Percentiles rank a stretch among this genome's conserved stretches.
These are phyloP conservation scores for Ascochyta pisi DNA, from an alignment of 2,329 filamentous ascomycete species.

Conservation along the genomic window DNA sequence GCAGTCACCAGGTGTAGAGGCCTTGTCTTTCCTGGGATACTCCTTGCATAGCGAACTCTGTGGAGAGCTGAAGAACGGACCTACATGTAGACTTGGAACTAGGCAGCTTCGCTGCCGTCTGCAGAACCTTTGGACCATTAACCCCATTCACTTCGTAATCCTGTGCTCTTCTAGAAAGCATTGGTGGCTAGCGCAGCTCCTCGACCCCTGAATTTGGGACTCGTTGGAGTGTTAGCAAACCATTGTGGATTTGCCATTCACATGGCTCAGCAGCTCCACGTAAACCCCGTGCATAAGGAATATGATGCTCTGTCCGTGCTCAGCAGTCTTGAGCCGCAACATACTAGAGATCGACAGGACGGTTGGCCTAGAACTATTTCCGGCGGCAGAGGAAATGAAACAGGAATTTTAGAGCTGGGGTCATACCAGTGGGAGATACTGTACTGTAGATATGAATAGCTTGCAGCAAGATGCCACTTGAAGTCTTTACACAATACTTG, in stretches of 20 bases:
- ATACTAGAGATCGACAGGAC: conserved; percentile 7
- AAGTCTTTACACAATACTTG: background rate
- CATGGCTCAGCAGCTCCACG: background rate
- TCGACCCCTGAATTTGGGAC: background rate
- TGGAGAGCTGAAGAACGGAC: conserved; percentile 12
- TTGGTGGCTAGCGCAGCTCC: background rate
- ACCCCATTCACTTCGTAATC: background rate
- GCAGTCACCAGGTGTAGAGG: background rate
- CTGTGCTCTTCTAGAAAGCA: background rate
- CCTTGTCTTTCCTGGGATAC: background rate
- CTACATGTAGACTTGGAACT: background rate
- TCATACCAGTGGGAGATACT: background rate
- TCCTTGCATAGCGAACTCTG: background rate
- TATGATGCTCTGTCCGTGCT: background rate
- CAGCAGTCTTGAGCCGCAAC: background rate
- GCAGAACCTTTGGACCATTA: background rate
- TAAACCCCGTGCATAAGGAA: background rate
- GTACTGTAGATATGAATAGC: background rate
- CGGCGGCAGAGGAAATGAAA: conserved; percentile 9
- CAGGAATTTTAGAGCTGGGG: background rate
- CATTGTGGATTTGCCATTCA: background rate
- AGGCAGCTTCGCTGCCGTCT: background rate
- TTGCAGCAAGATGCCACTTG: conserved; percentile 3
- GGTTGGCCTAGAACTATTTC: conserved; percentile 14
- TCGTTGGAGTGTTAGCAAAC: background rate